These are phyloP conservation scores for Wickerhamomyces rabaulensis DNA, from an alignment of 805 yeast species.

Conservation along the genomic window DNA sequence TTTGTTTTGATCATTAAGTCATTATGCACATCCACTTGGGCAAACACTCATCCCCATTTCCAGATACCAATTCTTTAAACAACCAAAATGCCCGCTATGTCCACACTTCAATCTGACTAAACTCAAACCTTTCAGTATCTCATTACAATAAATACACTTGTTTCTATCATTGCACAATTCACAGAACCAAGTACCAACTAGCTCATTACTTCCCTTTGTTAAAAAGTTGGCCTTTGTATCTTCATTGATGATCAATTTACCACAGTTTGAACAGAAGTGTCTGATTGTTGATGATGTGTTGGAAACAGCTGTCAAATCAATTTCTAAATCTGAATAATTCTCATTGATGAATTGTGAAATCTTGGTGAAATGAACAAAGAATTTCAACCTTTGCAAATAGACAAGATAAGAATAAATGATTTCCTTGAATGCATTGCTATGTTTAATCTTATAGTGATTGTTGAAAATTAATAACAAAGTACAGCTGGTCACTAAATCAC, in stretches of 20 bases:
- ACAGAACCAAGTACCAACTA: constrained; percentile 82
- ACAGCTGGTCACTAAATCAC: constrained; percentile 59
- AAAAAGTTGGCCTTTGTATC: constrained; percentile 35
- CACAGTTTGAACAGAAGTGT: constrained; percentile 59
- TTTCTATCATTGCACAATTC: constrained; percentile 51
- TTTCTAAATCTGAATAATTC: constrained; percentile 12
- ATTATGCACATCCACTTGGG: constrained; percentile 54
- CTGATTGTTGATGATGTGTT: constrained; percentile 36
- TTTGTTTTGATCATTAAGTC: background rate
- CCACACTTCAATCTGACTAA: constrained; percentile 68
- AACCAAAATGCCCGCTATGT: constrained; percentile 79
- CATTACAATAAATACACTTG: constrained; percentile 67
- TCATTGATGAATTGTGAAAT: constrained; percentile 40
- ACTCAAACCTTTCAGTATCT: constrained; percentile 68
- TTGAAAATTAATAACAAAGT: constrained; percentile 52
- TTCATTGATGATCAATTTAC: constrained; percentile 56
- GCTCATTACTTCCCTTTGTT: constrained; percentile 20
- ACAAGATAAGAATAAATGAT: constrained; percentile 54
- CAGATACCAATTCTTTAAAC: constrained; percentile 74
- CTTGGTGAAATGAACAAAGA: constrained; percentile 55
- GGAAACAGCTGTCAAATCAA: constrained; percentile 5
- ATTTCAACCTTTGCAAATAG: constrained; percentile 40
- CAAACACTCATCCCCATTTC: constrained; percentile 62
- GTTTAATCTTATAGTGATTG: constrained; percentile 30
- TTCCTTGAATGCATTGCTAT: constrained; percentile 38